These are phyloP conservation scores for Hypsizygus marmoreus DNA, from an alignment of 768 basidiomycete species.

Conservation along the genomic window DNA sequence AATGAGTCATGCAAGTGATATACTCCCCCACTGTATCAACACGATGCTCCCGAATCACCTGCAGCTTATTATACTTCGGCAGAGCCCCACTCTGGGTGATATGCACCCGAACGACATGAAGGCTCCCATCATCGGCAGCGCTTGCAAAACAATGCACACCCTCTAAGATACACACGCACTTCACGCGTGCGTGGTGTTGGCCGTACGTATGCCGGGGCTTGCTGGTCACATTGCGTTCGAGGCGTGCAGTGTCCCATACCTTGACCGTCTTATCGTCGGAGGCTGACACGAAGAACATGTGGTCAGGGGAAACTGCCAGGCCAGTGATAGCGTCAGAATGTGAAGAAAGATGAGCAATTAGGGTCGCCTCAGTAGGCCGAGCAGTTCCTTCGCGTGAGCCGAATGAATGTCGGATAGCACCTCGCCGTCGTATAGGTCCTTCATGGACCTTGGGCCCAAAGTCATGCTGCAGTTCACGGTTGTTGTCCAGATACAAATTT, in stretches of 20 bases:
- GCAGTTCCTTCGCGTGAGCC: slow-evolving; percentile 61
- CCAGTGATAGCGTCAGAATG: slow-evolving; percentile 81
- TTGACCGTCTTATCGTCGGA: slow-evolving; percentile 95
- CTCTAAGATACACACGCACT: slow-evolving; percentile 79
- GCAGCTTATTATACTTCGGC: slow-evolving; percentile 83
- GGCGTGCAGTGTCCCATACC: slow-evolving; percentile 88
- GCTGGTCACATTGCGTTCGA: slow-evolving; percentile 92
- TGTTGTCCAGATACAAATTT: slow-evolving; percentile 85
- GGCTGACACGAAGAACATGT: slow-evolving; percentile 90
- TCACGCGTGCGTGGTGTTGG: slow-evolving; percentile 61
- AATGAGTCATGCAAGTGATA: slow-evolving; percentile 83
- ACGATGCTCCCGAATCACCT: slow-evolving; percentile 79
- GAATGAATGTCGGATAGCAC: slow-evolving; percentile 68
- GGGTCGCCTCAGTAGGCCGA: slow-evolving; percentile 70
- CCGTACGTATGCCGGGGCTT: slow-evolving; percentile 73
- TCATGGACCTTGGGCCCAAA: slow-evolving; percentile 89
- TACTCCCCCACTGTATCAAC: slow-evolving; percentile 76
- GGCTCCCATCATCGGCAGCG: slow-evolving; percentile 80
- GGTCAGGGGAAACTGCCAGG: slow-evolving; percentile 89
- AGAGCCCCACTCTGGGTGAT: slow-evolving; percentile 63
- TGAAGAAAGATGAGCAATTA: slow-evolving; percentile 83
- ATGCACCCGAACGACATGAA: slow-evolving; percentile 85
- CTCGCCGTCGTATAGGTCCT: slow-evolving; percentile 77
- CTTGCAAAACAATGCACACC: slow-evolving; percentile 88
- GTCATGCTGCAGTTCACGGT: slow-evolving; percentile 82